A percentile compares a stretch with the other conserved stretches of the same genome.
Evolutionary conservation across 306 rosid species (phyloP).

Genomic region (Ammopiptanthus mongolicus): DNA sequence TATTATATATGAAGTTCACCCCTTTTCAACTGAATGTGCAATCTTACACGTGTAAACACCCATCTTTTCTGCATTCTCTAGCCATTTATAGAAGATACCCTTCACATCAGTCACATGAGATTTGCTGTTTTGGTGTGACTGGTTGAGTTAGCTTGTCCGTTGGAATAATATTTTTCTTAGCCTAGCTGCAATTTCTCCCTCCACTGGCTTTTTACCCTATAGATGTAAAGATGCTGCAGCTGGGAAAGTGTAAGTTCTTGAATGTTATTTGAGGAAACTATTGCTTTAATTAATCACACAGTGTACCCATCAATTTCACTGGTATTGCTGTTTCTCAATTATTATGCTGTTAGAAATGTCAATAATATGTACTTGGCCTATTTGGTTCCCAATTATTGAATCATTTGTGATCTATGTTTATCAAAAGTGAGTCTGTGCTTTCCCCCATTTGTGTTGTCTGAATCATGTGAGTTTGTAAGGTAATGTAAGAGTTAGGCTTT

Average conservation of each 20-base stretch:
- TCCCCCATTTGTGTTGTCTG: neutral
- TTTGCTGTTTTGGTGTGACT: constrained; percentile 47
- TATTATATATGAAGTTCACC: constrained; percentile 19
- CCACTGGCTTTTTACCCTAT: neutral
- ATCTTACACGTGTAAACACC: constrained; percentile 40
- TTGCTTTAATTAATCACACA: neutral
- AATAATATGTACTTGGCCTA: neutral
- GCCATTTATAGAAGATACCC: constrained; percentile 24
- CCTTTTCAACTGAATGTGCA: constrained; percentile 41
- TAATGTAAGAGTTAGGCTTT: constrained; percentile 22
- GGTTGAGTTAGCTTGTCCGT: constrained; percentile 27
- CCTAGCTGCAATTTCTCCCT: neutral
- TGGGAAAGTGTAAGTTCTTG: constrained; percentile 31
- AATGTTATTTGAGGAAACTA: constrained; percentile 16
- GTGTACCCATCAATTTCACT: constrained; percentile 21
- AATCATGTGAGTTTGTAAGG: constrained; percentile 26
- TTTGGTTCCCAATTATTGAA: constrained; percentile 25
- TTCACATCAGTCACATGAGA: constrained; percentile 30
- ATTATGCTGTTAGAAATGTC: constrained; percentile 6
- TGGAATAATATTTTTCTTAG: neutral
- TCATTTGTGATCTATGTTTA: neutral
- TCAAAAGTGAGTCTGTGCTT: constrained; percentile 16
- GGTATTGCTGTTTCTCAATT: constrained; percentile 21
- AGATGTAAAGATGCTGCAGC: constrained; percentile 23
- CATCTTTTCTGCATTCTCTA: constrained; percentile 32